phyloP scores from a whole-genome alignment of 192 early-diverging fungal species.

The Umbelopsis sp. region DNA sequence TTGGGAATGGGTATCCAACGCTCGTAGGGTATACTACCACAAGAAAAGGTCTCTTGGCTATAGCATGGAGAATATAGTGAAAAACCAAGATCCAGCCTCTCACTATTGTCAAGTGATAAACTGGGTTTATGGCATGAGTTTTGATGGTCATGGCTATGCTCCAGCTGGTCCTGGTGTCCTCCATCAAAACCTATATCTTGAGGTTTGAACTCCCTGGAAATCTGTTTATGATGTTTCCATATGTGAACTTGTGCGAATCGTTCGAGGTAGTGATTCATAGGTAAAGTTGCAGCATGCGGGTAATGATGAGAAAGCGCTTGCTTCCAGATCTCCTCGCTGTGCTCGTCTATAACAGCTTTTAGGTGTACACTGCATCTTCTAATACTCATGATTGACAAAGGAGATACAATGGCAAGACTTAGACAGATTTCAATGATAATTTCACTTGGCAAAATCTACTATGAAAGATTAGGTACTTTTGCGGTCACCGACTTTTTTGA shows the following conservation, averaged over 20 bases:
- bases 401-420: not conserved
- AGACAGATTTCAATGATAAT: not conserved
- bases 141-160: no score
- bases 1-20: constrained; percentile 1
- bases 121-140: no score
- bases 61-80: not conserved
- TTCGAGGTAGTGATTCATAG: not conserved
- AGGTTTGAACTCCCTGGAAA: not conserved
- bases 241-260: not conserved
- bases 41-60: not conserved
- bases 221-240: not conserved
- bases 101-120: not conserved
- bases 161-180: no score
- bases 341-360: not conserved
- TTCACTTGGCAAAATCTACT: not conserved
- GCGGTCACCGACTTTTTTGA: no score
- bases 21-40: constrained; percentile 8
- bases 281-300: not conserved
- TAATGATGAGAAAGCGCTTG: not conserved
- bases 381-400: not conserved
- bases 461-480: not conserved
- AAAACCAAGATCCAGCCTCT: not conserved
- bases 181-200: no score
- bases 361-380: not conserved
- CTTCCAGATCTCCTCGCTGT: not conserved